These are phyloP conservation scores for Passalora sequoiae DNA, from an alignment of 2,329 filamentous ascomycete genomes.

Conservation along the genomic window DNA sequence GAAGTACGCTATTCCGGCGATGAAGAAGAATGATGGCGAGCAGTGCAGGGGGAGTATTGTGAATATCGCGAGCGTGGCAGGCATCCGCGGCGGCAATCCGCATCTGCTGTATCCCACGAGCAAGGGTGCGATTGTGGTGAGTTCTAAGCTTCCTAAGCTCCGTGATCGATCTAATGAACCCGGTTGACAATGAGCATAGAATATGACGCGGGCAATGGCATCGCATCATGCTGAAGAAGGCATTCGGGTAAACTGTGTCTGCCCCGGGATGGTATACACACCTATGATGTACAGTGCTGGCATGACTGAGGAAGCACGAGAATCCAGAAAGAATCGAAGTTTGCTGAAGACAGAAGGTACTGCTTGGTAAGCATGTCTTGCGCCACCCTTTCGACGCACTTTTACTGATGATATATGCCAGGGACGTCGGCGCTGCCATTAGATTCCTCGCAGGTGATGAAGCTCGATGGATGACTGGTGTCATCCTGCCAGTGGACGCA, in stretches of 20 bases:
- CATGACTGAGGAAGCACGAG: slow-evolving; percentile 48
- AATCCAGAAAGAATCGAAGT: slow-evolving; percentile 47
- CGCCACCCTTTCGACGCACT: not conserved
- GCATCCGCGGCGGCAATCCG: slow-evolving; percentile 51
- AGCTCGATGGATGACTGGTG: slow-evolving; percentile 45
- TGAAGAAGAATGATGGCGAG: slow-evolving; percentile 48
- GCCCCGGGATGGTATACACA: slow-evolving; percentile 51
- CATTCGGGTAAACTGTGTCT: slow-evolving; percentile 54
- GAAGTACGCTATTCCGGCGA: slow-evolving; percentile 56
- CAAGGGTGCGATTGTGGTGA: slow-evolving; percentile 49
- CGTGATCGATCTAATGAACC: too few species aligned
- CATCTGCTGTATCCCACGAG: slow-evolving; percentile 51
- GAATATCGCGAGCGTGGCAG: slow-evolving; percentile 60
- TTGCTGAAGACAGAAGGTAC: slow-evolving; percentile 51
- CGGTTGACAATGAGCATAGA: slow-evolving; percentile 25
- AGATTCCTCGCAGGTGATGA: slow-evolving; percentile 50
- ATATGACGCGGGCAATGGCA: slow-evolving; percentile 55
- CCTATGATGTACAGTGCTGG: slow-evolving; percentile 51
- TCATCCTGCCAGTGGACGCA: slow-evolving; percentile 46
- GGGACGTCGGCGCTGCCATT: slow-evolving; percentile 49
- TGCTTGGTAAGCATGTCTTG: slow-evolving; percentile 37
- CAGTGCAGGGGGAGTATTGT: slow-evolving; percentile 50
- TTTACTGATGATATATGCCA: slow-evolving; percentile 31
- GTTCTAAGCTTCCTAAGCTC: too few species aligned
- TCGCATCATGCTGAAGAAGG: slow-evolving; percentile 49